phyloP scores from a whole-genome alignment of 805 yeast species.

The Scheffersomyces spartinae region DNA sequence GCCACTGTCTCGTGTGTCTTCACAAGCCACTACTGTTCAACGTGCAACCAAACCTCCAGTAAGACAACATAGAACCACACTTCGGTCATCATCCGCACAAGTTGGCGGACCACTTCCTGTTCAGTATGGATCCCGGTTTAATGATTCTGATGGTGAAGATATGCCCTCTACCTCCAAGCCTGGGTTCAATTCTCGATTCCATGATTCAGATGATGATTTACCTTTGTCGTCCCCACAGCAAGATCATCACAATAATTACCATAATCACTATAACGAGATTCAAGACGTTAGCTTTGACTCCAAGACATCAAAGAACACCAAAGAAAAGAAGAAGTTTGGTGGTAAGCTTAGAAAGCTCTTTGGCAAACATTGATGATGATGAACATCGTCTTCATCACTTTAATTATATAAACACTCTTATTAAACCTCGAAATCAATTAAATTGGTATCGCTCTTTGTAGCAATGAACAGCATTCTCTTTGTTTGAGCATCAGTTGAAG shows the following conservation, averaged over 20 bases:
- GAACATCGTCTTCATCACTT: background rate
- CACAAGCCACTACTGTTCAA: background rate
- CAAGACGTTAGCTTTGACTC: conserved; percentile 3
- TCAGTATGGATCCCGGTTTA: too few relatives aligned
- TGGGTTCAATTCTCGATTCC: conserved; percentile 42
- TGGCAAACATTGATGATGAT: conserved; percentile 13
- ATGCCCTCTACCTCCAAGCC: conserved; percentile 1
- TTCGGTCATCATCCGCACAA: conserved; percentile 4
- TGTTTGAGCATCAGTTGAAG: too few relatives aligned
- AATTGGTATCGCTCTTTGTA: too few relatives aligned
- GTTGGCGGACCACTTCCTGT: too few relatives aligned
- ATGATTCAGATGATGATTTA: conserved; percentile 53
- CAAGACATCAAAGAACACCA: conserved; percentile 6
- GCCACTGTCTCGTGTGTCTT: background rate
- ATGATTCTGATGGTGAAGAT: background rate
- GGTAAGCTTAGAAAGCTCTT: conserved; percentile 28
- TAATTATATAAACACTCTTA: background rate
- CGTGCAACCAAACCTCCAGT: conserved; percentile 1
- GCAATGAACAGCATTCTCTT: too few relatives aligned
- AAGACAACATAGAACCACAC: conserved; percentile 3
- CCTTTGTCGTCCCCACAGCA: conserved; percentile 16
- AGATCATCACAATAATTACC: background rate
- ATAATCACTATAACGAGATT: background rate
- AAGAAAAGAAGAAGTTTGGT: conserved; percentile 24
- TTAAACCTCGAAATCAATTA: too few relatives aligned